Conservation (phyloP, 805 yeast species). For the Myxozyma udenii region DNA sequence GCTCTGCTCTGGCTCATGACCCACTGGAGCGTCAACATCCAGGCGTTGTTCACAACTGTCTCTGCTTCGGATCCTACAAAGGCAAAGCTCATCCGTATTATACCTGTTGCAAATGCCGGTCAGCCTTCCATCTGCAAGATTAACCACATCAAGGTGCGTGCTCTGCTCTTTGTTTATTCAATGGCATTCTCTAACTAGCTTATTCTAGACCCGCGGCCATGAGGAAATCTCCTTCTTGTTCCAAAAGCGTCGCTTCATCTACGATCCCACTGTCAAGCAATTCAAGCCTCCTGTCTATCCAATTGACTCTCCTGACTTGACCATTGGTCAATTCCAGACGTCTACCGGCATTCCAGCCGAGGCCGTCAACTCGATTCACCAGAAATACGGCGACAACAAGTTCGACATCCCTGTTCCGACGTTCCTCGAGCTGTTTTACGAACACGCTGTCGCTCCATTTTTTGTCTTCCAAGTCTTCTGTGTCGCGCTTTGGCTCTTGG, state of each 20-base stretch:
- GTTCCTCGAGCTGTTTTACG: conserved; percentile 83
- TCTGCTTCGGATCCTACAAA: conserved; percentile 51
- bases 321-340: conserved; percentile 47
- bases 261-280: conserved; percentile 48
- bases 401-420: conserved; percentile 96
- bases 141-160: conserved; percentile 18
- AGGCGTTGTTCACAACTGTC: conserved; percentile 65
- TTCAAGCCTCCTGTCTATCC: conserved; percentile 80
- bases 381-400: conserved; percentile 76
- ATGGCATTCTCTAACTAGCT: neutral
- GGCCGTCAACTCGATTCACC: conserved; percentile 39
- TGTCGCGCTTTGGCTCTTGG: conserved; percentile 92
- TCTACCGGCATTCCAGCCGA: conserved; percentile 50
- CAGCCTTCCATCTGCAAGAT: conserved; percentile 65
- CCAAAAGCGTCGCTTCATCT: conserved; percentile 88
- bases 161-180: neutral
- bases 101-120: conserved; percentile 84
- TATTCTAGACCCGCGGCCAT: conserved; percentile 49
- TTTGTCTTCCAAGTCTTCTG: conserved; percentile 96
- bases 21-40: conserved; percentile 80
- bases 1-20: conserved; percentile 81
- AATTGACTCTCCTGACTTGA: conserved; percentile 41
- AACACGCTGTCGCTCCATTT: conserved; percentile 97
- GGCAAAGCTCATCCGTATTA: conserved; percentile 71
- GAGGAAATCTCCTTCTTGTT: conserved; percentile 70